Percentiles rank a stretch among this genome's conserved stretches.
Evolutionary conservation across 495 filamentous ascomycete genomes (phyloP).

Genomic region (Talaromyces liani): DNA sequence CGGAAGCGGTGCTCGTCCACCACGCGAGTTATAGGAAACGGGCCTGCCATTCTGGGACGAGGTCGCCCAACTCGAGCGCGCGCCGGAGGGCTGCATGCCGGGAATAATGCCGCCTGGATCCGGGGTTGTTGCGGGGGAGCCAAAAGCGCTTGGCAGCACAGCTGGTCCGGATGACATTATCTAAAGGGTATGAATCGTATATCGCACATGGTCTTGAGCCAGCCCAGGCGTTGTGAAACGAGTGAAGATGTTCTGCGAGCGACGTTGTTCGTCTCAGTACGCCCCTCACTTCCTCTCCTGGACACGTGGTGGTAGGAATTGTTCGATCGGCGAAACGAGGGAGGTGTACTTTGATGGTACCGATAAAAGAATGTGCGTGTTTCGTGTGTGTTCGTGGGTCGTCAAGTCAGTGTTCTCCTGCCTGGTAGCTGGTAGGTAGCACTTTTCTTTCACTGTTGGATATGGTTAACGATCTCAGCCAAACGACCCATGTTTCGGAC

Average conservation of each 20-base stretch:
- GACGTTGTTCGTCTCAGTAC: neutral
- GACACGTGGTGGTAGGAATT: neutral
- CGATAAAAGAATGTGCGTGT: neutral
- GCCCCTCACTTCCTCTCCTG: slow-evolving; percentile 6
- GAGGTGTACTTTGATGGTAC: neutral
- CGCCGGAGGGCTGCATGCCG: slow-evolving; percentile 24
- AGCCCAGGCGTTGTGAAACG: neutral
- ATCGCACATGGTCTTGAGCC: slow-evolving; percentile 1
- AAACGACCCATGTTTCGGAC: neutral
- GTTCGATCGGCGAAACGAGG: neutral
- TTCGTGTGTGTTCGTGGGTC: neutral
- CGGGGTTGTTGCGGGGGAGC: slow-evolving; percentile 28
- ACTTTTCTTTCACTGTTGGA: neutral
- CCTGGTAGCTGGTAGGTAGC: neutral
- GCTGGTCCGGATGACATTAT: slow-evolving; percentile 41
- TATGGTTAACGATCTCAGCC: neutral
- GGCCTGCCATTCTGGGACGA: slow-evolving; percentile 19
- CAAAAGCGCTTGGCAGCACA: slow-evolving; percentile 32
- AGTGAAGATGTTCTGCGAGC: neutral
- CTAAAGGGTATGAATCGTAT: slow-evolving; percentile 10
- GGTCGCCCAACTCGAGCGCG: slow-evolving; percentile 18
- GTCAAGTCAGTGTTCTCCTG: neutral
- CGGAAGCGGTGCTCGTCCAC: slow-evolving; percentile 39
- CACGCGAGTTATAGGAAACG: slow-evolving; percentile 8
- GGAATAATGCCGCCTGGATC: slow-evolving; percentile 20